phyloP scores from a whole-genome alignment of 345 rosid genomes.

The Turnera subulata region DNA sequence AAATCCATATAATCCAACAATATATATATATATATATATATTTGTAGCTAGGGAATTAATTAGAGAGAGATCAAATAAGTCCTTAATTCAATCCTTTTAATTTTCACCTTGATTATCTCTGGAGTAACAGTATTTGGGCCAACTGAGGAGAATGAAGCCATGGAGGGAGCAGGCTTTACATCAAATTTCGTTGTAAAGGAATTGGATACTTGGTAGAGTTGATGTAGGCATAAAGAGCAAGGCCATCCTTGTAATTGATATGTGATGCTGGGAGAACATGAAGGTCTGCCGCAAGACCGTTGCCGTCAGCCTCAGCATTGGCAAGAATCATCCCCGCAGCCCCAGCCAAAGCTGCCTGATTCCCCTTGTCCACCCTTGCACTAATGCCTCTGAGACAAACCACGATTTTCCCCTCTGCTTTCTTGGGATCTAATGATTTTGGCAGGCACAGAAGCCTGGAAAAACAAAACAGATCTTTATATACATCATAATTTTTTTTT shows the following conservation, averaged over 20 bases:
- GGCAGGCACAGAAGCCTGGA: neutral
- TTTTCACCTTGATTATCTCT: neutral
- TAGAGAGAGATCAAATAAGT: too few species aligned
- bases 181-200: neutral
- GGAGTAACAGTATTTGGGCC: neutral
- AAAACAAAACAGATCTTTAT: neutral
- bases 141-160: neutral
- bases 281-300: neutral
- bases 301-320: neutral
- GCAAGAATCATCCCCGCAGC: neutral
- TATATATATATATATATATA: too few species aligned
- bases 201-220: neutral
- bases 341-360: neutral
- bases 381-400: neutral
- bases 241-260: neutral
- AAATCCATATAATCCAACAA: too few species aligned
- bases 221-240: neutral
- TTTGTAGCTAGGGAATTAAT: too few species aligned
- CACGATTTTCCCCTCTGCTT: slow-evolving; percentile 12
- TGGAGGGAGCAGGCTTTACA: neutral
- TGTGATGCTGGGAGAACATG: neutral
- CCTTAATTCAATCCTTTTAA: too few species aligned
- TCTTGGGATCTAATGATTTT: neutral
- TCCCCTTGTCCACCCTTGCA: neutral
- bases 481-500: neutral